Evolutionary conservation across 257 asterid genomes (phyloP).

Genomic region (Linaria vulgaris): DNA sequence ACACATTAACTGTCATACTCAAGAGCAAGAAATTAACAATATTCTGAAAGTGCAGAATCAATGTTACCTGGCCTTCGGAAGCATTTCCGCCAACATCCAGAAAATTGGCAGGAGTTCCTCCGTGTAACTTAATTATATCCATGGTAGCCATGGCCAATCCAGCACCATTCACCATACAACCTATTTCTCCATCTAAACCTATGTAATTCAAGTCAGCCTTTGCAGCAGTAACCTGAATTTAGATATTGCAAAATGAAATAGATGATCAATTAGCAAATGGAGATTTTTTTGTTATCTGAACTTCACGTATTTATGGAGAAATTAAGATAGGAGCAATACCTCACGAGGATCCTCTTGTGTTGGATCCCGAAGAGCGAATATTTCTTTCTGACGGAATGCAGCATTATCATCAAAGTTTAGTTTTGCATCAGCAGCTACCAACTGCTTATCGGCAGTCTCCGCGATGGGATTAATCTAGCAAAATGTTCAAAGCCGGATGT

Average conservation of each 20-base stretch:
- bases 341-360: constrained; percentile 98
- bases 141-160: constrained; percentile 99
- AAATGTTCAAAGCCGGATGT: constrained; percentile 23
- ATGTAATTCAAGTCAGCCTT: constrained; percentile 96
- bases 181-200: constrained; percentile 98
- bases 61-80: constrained; percentile 83
- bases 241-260: background rate
- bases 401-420: constrained; percentile 98
- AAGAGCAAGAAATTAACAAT: constrained; percentile 7
- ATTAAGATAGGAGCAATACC: constrained; percentile 42
- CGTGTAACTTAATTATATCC: constrained; percentile 96
- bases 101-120: constrained; percentile 99
- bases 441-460: constrained; percentile 83
- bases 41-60: constrained; percentile 1
- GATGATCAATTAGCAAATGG: constrained; percentile 1
- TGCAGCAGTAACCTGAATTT: constrained; percentile 84
- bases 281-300: constrained; percentile 11
- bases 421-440: constrained; percentile 99
- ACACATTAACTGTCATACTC: background rate
- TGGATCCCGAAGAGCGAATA: constrained; percentile 83
- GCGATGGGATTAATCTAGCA: constrained; percentile 92
- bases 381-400: constrained; percentile 82
- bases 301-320: background rate
- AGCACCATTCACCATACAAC: constrained; percentile 99
- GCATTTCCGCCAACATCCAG: constrained; percentile 99